phyloP scores from a whole-genome alignment of 2,329 filamentous ascomycete genomes.

The Cyclaneusma minus region DNA sequence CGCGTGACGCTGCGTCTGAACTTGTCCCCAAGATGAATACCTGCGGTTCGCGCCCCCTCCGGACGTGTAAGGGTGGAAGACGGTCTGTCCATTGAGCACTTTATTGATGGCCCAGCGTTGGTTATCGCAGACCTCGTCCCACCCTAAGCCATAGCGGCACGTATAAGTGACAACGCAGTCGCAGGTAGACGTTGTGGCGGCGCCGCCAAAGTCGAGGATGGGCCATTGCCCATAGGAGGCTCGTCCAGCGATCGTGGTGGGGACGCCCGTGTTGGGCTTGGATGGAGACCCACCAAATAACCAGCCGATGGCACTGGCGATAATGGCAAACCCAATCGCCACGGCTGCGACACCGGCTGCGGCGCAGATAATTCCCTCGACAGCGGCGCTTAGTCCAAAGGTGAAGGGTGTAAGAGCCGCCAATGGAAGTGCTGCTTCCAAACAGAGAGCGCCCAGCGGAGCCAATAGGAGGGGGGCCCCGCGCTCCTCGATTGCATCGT shows the following conservation, averaged over 20 bases:
- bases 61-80: too few relatives aligned
- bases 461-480: not conserved
- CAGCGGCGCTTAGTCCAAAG: not conserved
- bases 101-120: conserved; percentile 9
- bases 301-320: not conserved
- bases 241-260: conserved; percentile 2
- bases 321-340: conserved; percentile 1
- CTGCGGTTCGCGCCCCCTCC: too few relatives aligned
- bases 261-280: conserved; percentile 2
- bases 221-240: conserved; percentile 3
- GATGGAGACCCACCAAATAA: not conserved
- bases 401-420: not conserved
- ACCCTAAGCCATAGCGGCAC: conserved; percentile 7
- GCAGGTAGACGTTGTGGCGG: conserved; percentile 2
- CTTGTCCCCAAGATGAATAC: too few relatives aligned
- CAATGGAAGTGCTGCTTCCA: not conserved
- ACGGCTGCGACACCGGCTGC: conserved; percentile 1
- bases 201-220: conserved; percentile 3
- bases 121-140: conserved; percentile 10
- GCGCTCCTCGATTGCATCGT: conserved; percentile 1
- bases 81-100: conserved; percentile 4
- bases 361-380: conserved; percentile 2
- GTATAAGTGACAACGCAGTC: conserved; percentile 9
- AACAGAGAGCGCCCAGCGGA: not conserved
- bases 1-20: too few relatives aligned